Percentiles rank a stretch among this genome's conserved stretches.
Conservation (phyloP, 2,329 filamentous ascomycete genomes). For the Cladosporium sp. region DNA sequence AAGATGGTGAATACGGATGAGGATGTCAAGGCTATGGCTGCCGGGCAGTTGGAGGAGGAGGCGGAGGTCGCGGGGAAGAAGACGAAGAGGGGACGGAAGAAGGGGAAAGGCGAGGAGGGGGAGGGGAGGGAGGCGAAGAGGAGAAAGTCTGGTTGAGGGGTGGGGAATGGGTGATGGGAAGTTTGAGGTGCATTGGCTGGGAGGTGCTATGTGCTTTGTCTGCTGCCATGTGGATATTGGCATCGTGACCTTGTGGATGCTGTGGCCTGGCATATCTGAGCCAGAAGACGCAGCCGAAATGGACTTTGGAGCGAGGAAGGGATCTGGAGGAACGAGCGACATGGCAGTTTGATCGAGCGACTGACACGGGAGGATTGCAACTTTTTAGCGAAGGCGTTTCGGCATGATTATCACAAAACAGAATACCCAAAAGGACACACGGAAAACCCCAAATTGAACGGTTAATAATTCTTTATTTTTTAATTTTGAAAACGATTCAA, state of each 20-base stretch:
- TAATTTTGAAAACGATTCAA: conserved; percentile 6
- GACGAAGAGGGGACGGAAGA: conserved; percentile 29
- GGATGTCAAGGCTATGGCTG: conserved; percentile 23
- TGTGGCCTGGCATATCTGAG: too few relatives aligned
- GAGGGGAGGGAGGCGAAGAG: conserved; percentile 16
- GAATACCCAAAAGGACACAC: conserved; percentile 3
- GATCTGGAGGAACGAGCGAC: too few relatives aligned
- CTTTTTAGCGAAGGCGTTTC: conserved; percentile 19
- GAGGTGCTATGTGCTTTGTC: too few relatives aligned
- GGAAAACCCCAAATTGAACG: neutral
- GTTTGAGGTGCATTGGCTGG: too few relatives aligned
- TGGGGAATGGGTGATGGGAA: neutral
- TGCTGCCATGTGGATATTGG: too few relatives aligned
- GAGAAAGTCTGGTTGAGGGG: neutral
- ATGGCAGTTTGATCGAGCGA: too few relatives aligned
- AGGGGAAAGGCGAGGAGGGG: conserved; percentile 28
- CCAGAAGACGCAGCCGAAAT: too few relatives aligned
- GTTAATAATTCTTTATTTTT: neutral
- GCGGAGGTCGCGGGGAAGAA: conserved; percentile 42
- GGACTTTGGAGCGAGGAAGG: too few relatives aligned
- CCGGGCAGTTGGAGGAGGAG: conserved; percentile 57
- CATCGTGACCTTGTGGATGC: too few relatives aligned
- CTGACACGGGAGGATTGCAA: neutral
- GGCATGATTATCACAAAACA: neutral
- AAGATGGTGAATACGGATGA: conserved; percentile 41